Evolutionary conservation across 345 rosid species (phyloP), one percentile per base, ranked within the genome.

Genomic region (Dipteronia dyeriana): DNA sequence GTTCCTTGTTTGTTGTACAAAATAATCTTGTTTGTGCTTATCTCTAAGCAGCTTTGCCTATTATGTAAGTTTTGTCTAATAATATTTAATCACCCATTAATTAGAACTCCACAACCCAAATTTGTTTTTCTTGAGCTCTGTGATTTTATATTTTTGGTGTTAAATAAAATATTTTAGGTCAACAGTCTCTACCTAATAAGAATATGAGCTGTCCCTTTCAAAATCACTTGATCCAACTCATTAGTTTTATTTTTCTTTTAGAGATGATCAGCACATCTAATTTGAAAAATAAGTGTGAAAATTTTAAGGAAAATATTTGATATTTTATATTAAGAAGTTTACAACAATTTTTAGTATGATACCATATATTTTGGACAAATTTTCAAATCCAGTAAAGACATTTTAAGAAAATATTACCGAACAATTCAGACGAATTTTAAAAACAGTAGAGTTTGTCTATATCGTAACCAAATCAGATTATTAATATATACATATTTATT

Each of bases 11-110:
- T 16, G 60, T 56, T 56, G 60, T 4, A 56, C 61, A 56, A 19
- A 56, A 56, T 56, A 56, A 56, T 56, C 22, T 56, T 17, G 22
- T 56, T 68, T 66, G 8, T 60, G 47, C 47, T 72, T 25, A 72
- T 72, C 68, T 26, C 23, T 56, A 56, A n/a, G 2, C 5, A 49
- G 19, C 54, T 13, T 49, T 49, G 4, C 13, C 0, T 13, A 13
- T 12, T 49, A 34, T 0, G 8, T 59, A 22, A 20, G 71, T 5
- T 68, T 68, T 38, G 23, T 22, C 17, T 63, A 26, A 26, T 34
- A 31, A 31, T 31, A 31, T 31, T 31, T 31, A 31, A 31, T 31
- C 38, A 31, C 38, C 38, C 38, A 3, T 31, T 31, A 34, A 34
- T 31, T 31, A 31, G 34, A 31, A 43, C 56, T 49, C 54, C 31